Conservation (phyloP, 2,329 filamentous ascomycete species). For the Penicillium sp. region DNA sequence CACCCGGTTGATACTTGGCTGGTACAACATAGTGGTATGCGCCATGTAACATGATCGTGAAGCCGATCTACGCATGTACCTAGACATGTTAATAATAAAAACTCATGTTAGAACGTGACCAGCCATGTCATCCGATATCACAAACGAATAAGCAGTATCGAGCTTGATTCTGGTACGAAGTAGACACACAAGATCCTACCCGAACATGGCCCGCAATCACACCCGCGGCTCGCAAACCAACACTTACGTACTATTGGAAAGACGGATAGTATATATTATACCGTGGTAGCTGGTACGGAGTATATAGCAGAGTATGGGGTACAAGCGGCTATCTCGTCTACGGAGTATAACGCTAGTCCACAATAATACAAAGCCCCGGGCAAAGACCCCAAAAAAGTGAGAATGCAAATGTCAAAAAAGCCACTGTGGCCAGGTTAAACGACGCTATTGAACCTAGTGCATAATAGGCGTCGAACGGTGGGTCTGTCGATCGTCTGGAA, state of each 20-base stretch:
- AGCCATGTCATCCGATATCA: neutral
- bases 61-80: neutral
- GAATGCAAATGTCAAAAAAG: slow-evolving; percentile 1
- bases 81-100: neutral
- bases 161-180: neutral
- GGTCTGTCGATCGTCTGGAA: slow-evolving; percentile 17
- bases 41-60: neutral
- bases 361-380: slow-evolving; percentile 4
- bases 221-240: neutral
- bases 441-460: slow-evolving; percentile 18
- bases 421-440: slow-evolving; percentile 6
- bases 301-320: neutral
- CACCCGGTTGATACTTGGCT: neutral
- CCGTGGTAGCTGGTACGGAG: neutral
- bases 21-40: neutral
- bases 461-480: slow-evolving; percentile 9
- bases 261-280: neutral
- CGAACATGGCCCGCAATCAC: neutral
- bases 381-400: slow-evolving; percentile 8
- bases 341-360: neutral
- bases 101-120: neutral
- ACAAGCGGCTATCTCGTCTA: neutral
- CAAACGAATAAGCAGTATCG: neutral
- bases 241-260: neutral
- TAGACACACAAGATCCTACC: neutral